Percentiles rank a stretch among this genome's conserved stretches.
Evolutionary conservation across 2,329 filamentous ascomycete species (phyloP).

Genomic region (Clonostachys rosea): DNA sequence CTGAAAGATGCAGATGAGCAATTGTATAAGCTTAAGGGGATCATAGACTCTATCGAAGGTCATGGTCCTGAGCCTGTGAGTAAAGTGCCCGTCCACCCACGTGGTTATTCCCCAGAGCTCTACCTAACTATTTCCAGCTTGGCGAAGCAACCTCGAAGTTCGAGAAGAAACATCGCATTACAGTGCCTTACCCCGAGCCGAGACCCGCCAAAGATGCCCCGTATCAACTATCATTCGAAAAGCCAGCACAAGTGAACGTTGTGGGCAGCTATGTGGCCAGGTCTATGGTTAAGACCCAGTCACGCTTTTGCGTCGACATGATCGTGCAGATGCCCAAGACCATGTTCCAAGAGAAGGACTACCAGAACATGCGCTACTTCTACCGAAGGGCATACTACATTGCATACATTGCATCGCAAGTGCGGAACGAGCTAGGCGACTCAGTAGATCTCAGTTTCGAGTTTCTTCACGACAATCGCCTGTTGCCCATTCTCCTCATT

Average conservation of each 20-base stretch:
- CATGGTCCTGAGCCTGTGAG: constrained; percentile 47
- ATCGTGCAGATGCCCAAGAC: constrained; percentile 77
- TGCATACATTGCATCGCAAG: constrained; percentile 69
- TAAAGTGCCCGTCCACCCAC: constrained; percentile 2
- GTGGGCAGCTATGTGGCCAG: constrained; percentile 81
- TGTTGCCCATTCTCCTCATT: constrained; percentile 64
- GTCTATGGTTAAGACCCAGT: constrained; percentile 64
- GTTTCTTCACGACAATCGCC: constrained; percentile 65
- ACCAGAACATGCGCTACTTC: constrained; percentile 87
- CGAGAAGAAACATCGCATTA: constrained; percentile 61
- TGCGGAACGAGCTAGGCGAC: constrained; percentile 53
- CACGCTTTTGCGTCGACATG: constrained; percentile 66
- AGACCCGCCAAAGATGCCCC: constrained; percentile 69
- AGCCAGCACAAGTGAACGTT: constrained; percentile 76
- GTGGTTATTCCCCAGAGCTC: neutral
- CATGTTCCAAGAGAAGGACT: constrained; percentile 92
- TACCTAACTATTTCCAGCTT: constrained; percentile 42
- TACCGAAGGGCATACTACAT: constrained; percentile 92
- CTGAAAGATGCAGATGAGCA: constrained; percentile 43
- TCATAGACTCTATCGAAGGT: constrained; percentile 43
- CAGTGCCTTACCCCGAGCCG: constrained; percentile 83
- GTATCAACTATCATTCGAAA: constrained; percentile 76
- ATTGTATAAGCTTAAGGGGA: constrained; percentile 45
- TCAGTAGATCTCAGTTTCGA: constrained; percentile 58
- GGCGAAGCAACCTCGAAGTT: constrained; percentile 62